Base-by-base conservation (phyloP, 2,329 filamentous ascomycete genomes). In the Ophiostoma ips region DNA sequence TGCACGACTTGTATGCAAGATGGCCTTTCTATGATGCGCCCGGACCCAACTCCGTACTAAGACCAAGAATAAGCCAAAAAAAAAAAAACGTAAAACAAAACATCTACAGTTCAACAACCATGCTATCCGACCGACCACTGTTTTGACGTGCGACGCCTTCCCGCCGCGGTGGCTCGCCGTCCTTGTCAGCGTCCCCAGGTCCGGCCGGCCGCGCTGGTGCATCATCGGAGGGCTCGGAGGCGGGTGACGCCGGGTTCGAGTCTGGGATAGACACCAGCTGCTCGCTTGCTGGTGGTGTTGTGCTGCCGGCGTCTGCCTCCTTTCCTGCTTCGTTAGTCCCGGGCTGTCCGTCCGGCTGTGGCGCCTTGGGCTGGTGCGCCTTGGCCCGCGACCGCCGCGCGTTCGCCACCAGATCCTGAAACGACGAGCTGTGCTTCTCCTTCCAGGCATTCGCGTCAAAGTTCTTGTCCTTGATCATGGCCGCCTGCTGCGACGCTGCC, bases 381-480 rank as follows among this genome's bases (percentile, higher is more conserved):
- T 66, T 68, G 44, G 57, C 56, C 58, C 69, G 75, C 58, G 74
- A 77, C 64, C 69, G 71, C 53, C 77, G 76, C 15, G 90, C 92
- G 57, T 76, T 81, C 3, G 81, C 82, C 58, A 96, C 90, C 41
- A 98, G 64, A 40, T 83, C 75, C 54, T 81, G 79, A 62, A 95
- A 98, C 1, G 87, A 83, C 16, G 68, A 69, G 45, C 81, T 80
- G 64, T 96, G 83, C 53, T 73, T 81, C 8, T 70, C 71, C 21
- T 82, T 80, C 82, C 90, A 95, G 0, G 79, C 82, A 1, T 73
- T 72, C 3, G 81, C 81, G 62, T 95, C 86, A 61, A 96, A 96
- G 53, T 92, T 84, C 61, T 95, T 96, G 57, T 83, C 81, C 70
- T 85, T 89, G 52, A 96, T 75, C 67, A 68, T 74, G 49, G 63